Percentiles rank a stretch among this genome's conserved stretches.
Evolutionary conservation across 2,329 filamentous ascomycete species (phyloP).

Genomic region (Cadophora malorum): DNA sequence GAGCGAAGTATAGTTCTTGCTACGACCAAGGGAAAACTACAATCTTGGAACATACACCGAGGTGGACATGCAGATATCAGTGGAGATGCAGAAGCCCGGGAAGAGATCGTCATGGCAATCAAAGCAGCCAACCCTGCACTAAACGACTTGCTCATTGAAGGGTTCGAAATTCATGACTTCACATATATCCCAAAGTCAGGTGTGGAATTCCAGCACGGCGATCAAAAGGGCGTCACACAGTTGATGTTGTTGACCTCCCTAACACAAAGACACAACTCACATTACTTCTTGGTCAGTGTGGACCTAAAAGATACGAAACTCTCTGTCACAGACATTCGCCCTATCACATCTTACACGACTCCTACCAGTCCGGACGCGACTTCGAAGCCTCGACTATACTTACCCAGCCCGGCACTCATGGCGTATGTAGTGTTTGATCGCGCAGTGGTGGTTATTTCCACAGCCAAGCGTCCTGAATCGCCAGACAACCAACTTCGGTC

Average conservation of each 20-base stretch:
- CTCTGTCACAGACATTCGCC: conserved; percentile 70
- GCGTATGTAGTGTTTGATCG: conserved; percentile 83
- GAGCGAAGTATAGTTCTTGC: conserved; percentile 85
- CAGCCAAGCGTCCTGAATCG: conserved; percentile 69
- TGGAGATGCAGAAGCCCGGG: conserved; percentile 73
- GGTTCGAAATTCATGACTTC: conserved; percentile 81
- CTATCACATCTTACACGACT: conserved; percentile 69
- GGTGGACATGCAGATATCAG: conserved; percentile 81
- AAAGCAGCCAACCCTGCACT: conserved; percentile 58
- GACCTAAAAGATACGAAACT: conserved; percentile 61
- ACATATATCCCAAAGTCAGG: conserved; percentile 66
- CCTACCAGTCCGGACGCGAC: conserved; percentile 49
- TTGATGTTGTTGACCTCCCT: conserved; percentile 68
- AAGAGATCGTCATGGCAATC: conserved; percentile 67
- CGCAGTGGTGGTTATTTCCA: conserved; percentile 78
- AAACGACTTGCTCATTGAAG: conserved; percentile 58
- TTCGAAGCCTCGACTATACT: conserved; percentile 70
- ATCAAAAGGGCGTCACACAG: conserved; percentile 59
- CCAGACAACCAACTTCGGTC: conserved; percentile 78
- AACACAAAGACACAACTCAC: conserved; percentile 57
- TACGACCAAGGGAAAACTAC: conserved; percentile 77
- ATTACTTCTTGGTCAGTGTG: conserved; percentile 79
- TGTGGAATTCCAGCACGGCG: conserved; percentile 57
- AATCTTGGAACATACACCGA: conserved; percentile 88
- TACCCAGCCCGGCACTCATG: conserved; percentile 80